Evolutionary conservation across 345 rosid genomes (phyloP).

Genomic region (Crucihimalaya himalaica): DNA sequence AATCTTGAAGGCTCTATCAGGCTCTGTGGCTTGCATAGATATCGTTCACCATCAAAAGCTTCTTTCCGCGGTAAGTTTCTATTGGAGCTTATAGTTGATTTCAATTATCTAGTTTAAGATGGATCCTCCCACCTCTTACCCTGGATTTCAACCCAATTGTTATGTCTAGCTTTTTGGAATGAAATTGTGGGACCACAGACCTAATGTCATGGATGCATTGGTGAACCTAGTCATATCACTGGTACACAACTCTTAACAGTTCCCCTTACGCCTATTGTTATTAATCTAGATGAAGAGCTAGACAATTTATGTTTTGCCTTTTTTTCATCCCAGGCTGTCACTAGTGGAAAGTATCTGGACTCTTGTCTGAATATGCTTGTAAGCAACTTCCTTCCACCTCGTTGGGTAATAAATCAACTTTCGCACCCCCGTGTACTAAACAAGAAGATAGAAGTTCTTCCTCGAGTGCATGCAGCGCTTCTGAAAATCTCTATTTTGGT

Average conservation of each 20-base stretch:
- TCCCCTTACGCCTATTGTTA: not conserved
- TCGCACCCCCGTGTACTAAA: slow-evolving; percentile 47
- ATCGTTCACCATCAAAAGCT: slow-evolving; percentile 55
- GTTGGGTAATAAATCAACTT: slow-evolving; percentile 21
- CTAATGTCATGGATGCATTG: slow-evolving; percentile 73
- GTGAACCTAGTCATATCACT: slow-evolving; percentile 60
- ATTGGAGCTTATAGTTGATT: not conserved
- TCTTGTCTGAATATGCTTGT: slow-evolving; percentile 68
- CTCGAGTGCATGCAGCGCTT: slow-evolving; percentile 72
- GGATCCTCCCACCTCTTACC: slow-evolving; percentile 5
- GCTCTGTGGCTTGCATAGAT: slow-evolving; percentile 73
- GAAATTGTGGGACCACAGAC: slow-evolving; percentile 71
- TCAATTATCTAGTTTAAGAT: not conserved
- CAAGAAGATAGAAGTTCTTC: slow-evolving; percentile 64
- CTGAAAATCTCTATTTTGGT: slow-evolving; percentile 57
- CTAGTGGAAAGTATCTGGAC: slow-evolving; percentile 68
- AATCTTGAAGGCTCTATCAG: slow-evolving; percentile 65
- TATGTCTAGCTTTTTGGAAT: slow-evolving; percentile 63
- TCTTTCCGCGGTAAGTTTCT: slow-evolving; percentile 62
- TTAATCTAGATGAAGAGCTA: not conserved
- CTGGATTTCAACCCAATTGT: slow-evolving; percentile 8
- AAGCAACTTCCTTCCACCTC: slow-evolving; percentile 68
- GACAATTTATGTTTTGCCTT: not conserved
- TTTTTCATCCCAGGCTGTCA: slow-evolving; percentile 58
- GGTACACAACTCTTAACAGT: slow-evolving; percentile 46